These are phyloP conservation scores for Xylariomycetidae sp. DNA, from an alignment of 2,329 filamentous ascomycete genomes.

Conservation along the genomic window DNA sequence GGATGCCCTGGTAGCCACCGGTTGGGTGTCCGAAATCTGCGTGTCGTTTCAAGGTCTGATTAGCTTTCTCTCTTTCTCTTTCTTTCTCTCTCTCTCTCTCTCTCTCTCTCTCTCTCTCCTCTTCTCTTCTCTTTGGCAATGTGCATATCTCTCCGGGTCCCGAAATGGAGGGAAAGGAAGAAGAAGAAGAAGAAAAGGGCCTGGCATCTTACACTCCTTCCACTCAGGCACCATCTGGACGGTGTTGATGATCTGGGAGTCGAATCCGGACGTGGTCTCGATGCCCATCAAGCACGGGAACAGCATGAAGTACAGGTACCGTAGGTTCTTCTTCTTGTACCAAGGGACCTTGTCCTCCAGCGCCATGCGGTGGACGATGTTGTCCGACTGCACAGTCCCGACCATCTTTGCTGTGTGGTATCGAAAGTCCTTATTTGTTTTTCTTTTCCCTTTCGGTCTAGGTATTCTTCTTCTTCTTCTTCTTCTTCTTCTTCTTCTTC, in stretches of 20 bases:
- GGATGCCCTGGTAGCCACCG: constrained; percentile 36
- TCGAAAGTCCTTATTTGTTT: background rate
- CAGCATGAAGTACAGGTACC: constrained; percentile 48
- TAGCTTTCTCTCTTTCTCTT: background rate
- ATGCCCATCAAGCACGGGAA: constrained; percentile 56
- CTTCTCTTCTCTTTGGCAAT: too few species aligned
- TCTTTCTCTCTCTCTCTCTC: background rate
- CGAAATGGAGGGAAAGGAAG: background rate
- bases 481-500: too few species aligned
- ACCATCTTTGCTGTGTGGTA: constrained; percentile 19
- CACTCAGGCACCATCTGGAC: constrained; percentile 33
- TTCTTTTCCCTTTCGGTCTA: too few species aligned
- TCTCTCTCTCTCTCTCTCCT: background rate
- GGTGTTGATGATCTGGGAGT: constrained; percentile 37
- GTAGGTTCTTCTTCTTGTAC: constrained; percentile 54
- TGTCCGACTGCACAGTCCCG: constrained; percentile 20
- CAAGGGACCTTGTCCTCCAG: constrained; percentile 39
- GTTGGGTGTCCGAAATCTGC: constrained; percentile 26
- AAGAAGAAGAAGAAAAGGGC: background rate
- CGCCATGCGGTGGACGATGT: constrained; percentile 35
- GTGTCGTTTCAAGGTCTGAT: background rate
- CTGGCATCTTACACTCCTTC: constrained; percentile 25
- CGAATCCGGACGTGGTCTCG: constrained; percentile 57
- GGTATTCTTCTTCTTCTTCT: too few species aligned
- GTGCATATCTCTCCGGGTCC: too few species aligned